phyloP scores from a whole-genome alignment of 2,329 filamentous ascomycete genomes.

The Hypoxylon sp. region DNA sequence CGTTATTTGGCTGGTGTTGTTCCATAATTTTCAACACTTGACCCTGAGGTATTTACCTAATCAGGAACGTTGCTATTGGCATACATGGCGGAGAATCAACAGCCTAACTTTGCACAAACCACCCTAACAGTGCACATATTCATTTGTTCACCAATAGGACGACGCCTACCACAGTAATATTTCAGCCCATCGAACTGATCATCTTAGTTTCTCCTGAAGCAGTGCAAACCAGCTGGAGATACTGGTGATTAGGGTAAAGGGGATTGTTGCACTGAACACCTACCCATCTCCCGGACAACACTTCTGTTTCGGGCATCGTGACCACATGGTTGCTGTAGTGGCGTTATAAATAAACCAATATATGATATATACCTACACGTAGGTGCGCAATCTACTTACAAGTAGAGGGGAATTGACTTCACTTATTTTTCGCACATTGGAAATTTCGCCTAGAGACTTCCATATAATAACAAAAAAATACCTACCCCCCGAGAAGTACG shows the following conservation, averaged over 20 bases:
- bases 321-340: not conserved
- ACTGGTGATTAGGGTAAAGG: not conserved
- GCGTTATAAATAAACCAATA: not conserved
- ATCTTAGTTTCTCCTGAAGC: not conserved
- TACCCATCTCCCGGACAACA: not conserved
- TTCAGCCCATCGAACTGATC: not conserved
- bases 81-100: not conserved
- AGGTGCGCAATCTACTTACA: not conserved
- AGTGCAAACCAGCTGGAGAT: not conserved
- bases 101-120: slow-evolving; percentile 1
- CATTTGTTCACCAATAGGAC: not conserved
- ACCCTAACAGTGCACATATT: not conserved
- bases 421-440: not conserved
- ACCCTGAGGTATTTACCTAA: not conserved
- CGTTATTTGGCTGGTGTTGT: not conserved
- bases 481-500: not conserved
- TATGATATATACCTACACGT: not conserved
- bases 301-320: not conserved
- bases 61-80: not conserved
- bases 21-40: not conserved
- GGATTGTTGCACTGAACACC: not conserved
- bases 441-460: not conserved
- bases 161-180: not conserved
- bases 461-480: not conserved
- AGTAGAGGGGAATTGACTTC: not conserved